Conservation (phyloP, 2,329 filamentous ascomycete genomes). For the Penicillium oxalicum region DNA sequence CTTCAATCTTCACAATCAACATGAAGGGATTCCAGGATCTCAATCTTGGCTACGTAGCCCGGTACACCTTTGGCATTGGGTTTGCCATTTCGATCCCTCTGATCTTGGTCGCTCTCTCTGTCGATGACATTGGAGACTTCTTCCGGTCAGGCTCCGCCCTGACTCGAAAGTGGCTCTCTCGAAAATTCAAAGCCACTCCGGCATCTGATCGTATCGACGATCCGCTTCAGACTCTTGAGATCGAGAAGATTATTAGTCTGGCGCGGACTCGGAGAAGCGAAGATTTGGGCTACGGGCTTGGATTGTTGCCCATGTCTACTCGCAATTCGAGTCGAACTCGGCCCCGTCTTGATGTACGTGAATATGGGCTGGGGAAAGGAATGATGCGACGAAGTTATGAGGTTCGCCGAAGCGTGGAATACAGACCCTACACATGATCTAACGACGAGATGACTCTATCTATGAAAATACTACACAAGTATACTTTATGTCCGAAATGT, state of each 20-base stretch:
- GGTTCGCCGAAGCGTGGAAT: constrained; percentile 13
- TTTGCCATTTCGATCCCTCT: constrained; percentile 50
- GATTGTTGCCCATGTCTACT: constrained; percentile 24
- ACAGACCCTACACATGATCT: constrained; percentile 12
- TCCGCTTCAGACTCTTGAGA: constrained; percentile 16
- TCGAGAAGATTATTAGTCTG: constrained; percentile 24
- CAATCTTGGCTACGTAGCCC: constrained; percentile 47
- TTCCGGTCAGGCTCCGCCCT: constrained; percentile 18
- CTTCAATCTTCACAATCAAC: constrained; percentile 52
- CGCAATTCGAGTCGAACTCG: constrained; percentile 14
- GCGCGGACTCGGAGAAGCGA: constrained; percentile 19
- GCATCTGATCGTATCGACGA: constrained; percentile 1
- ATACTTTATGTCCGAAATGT: no score
- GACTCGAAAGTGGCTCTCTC: constrained; percentile 22
- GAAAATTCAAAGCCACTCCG: constrained; percentile 2
- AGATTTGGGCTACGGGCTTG: constrained; percentile 22
- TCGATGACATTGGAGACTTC: constrained; percentile 39
- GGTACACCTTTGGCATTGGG: constrained; percentile 53
- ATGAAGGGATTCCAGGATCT: constrained; percentile 45
- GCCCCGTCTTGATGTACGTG: constrained; percentile 8
- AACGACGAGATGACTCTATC: constrained; percentile 9
- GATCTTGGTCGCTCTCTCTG: constrained; percentile 42
- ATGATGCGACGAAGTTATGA: constrained; percentile 14
- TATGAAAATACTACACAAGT: not conserved
- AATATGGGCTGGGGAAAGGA: constrained; percentile 8